Percentiles rank a stretch among this genome's conserved stretches.
Evolutionary conservation across 345 rosid species (phyloP).

Genomic region (Ceriops zippeliana): DNA sequence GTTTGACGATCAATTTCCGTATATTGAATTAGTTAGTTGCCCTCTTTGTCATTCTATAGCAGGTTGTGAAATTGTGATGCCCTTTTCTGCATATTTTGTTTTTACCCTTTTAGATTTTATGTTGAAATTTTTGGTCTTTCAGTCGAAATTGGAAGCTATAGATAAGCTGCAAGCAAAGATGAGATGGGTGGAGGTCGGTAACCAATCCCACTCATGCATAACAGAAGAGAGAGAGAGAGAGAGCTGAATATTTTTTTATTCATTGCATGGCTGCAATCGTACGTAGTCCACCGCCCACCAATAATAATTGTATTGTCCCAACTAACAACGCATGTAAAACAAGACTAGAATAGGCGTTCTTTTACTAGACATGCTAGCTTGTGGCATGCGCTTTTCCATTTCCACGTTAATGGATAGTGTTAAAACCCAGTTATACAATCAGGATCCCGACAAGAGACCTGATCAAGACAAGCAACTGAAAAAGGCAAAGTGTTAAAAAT

Average conservation of each 20-base stretch:
- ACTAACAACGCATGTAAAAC: too few species aligned
- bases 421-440: too few species aligned
- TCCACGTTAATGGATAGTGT: too few species aligned
- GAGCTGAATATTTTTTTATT: neutral
- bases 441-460: too few species aligned
- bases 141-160: neutral
- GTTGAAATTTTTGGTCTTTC: too few species aligned
- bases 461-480: too few species aligned
- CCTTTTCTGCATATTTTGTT: neutral
- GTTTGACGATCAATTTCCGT: neutral
- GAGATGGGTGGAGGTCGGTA: slow-evolving; percentile 18
- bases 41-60: neutral
- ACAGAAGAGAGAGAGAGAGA: neutral
- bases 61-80: too few species aligned
- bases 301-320: slow-evolving; percentile 18
- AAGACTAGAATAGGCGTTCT: too few species aligned
- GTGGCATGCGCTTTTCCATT: too few species aligned
- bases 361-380: too few species aligned
- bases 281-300: slow-evolving; percentile 24
- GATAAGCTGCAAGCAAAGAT: slow-evolving; percentile 12
- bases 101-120: neutral
- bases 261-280: neutral
- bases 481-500: too few species aligned
- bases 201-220: slow-evolving; percentile 23
- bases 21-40: neutral